Evolutionary conservation across 2,329 filamentous ascomycete genomes (phyloP).

Genomic region (Fusarium sacchari): DNA sequence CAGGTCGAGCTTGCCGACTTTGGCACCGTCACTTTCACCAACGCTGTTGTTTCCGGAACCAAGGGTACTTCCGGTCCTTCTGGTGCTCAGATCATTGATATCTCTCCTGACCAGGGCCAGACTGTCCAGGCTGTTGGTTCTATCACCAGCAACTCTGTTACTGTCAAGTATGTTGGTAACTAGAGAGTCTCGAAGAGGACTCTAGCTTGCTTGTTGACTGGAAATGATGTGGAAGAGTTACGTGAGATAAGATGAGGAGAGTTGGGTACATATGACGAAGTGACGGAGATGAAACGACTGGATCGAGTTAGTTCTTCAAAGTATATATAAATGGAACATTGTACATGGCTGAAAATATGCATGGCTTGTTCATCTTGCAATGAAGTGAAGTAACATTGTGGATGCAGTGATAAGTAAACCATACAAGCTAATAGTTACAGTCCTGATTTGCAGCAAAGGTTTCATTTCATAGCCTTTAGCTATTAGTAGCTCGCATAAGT

Average conservation of each 20-base stretch:
- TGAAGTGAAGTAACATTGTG: not conserved
- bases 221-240: accelerated
- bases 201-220: not conserved
- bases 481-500: too few relatives aligned
- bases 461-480: too few relatives aligned
- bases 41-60: not conserved
- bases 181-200: accelerated
- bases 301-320: not conserved
- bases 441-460: not conserved
- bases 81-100: slow-evolving; percentile 5
- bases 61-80: not conserved
- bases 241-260: accelerated
- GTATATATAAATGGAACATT: not conserved
- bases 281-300: accelerated
- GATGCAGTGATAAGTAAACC: not conserved
- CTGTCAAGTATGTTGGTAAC: slow-evolving; percentile 58
- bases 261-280: not conserved
- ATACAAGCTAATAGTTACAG: accelerated
- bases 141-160: slow-evolving; percentile 2
- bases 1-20: slow-evolving; percentile 47
- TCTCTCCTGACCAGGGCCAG: not conserved
- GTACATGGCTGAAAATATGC: not conserved
- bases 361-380: not conserved
- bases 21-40: slow-evolving; percentile 22
- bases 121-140: slow-evolving; percentile 6